Evolutionary conservation across 1,284 basidiomycete genomes (phyloP).

Genomic region (Ustanciosporium gigantosporum): DNA sequence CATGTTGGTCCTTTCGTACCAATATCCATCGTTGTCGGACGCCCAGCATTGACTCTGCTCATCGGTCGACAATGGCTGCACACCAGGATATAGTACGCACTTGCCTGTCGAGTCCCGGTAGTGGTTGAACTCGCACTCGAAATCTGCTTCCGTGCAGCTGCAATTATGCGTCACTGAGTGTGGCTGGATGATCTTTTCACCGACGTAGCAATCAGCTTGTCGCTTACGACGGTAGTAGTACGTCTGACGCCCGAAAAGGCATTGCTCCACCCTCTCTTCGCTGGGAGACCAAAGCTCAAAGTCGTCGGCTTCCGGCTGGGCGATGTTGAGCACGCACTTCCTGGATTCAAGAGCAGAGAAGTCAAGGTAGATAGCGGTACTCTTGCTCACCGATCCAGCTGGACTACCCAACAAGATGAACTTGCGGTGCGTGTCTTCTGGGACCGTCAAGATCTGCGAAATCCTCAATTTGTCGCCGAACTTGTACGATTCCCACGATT

Average conservation of each 20-base stretch:
- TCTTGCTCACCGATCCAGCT: conserved; percentile 64
- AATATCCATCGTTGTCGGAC: conserved; percentile 47
- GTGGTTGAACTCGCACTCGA: conserved; percentile 61
- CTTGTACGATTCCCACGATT: conserved; percentile 82
- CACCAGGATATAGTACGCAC: conserved; percentile 53
- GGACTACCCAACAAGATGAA: conserved; percentile 82
- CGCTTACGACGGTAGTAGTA: conserved; percentile 57
- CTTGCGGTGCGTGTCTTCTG: conserved; percentile 83
- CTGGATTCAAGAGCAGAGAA: conserved; percentile 70
- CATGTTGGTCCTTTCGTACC: conserved; percentile 56
- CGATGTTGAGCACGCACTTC: conserved; percentile 48
- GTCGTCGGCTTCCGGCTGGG: conserved; percentile 46
- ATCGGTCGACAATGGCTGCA: conserved; percentile 27
- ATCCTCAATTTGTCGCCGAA: conserved; percentile 82
- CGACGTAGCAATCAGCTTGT: conserved; percentile 55
- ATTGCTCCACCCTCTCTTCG: conserved; percentile 52
- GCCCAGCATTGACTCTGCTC: conserved; percentile 45
- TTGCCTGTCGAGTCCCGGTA: conserved; percentile 40
- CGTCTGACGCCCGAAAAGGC: conserved; percentile 57
- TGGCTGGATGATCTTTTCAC: conserved; percentile 47
- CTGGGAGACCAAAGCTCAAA: conserved; percentile 60
- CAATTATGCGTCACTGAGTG: conserved; percentile 45
- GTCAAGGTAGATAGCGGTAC: conserved; percentile 83
- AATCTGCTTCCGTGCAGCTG: conserved; percentile 53
- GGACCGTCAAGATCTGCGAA: conserved; percentile 80